phyloP scores from a whole-genome alignment of 257 asterid species.

The Scutellaria minor region DNA sequence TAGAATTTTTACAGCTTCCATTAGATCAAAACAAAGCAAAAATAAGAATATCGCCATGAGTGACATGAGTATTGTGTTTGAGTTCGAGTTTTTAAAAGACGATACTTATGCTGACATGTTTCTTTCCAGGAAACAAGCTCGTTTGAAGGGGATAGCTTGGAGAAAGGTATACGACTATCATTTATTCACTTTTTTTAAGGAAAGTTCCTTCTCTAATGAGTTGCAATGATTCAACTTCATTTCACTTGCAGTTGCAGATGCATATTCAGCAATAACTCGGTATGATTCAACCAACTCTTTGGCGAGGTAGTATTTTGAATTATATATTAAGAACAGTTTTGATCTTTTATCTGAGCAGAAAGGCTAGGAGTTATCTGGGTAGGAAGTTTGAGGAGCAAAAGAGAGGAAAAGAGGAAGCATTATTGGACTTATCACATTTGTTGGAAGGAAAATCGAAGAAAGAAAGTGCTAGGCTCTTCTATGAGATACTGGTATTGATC shows the following conservation, averaged over 20 bases:
- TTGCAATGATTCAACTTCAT: slow-evolving; percentile 15
- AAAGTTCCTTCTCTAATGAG: background rate
- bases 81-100: background rate
- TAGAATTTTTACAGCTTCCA: background rate
- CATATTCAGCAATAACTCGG: slow-evolving; percentile 67
- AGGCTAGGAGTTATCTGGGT: slow-evolving; percentile 49
- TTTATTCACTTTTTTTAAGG: slow-evolving; percentile 4
- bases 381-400: slow-evolving; percentile 50
- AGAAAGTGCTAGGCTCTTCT: slow-evolving; percentile 69
- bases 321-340: background rate
- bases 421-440: slow-evolving; percentile 49
- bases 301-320: background rate
- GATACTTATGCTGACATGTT: slow-evolving; percentile 14
- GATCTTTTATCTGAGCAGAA: slow-evolving; percentile 45
- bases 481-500: slow-evolving; percentile 74
- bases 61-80: background rate
- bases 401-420: slow-evolving; percentile 42
- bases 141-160: slow-evolving; percentile 41
- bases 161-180: slow-evolving; percentile 32
- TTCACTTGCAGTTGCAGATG: slow-evolving; percentile 49
- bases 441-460: slow-evolving; percentile 60
- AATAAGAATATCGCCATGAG: no score
- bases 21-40: background rate
- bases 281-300: slow-evolving; percentile 35
- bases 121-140: slow-evolving; percentile 59